Percentiles rank a stretch among this genome's conserved stretches.
These are phyloP conservation scores for Haplosporangium sp. DNA, from an alignment of 371 early-diverging fungal genomes.

Conservation along the genomic window DNA sequence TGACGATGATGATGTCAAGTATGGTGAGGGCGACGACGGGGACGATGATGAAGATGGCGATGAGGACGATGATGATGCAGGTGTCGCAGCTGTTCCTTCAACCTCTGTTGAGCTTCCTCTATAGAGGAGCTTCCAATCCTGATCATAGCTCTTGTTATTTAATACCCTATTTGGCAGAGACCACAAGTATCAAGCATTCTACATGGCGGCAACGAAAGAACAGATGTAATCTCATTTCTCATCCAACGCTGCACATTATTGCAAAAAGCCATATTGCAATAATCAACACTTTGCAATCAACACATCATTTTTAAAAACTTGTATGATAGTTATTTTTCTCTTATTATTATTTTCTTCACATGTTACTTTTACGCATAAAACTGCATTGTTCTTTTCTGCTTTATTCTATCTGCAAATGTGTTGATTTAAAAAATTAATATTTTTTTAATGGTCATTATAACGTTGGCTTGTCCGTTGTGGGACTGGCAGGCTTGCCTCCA, in stretches of 20 bases:
- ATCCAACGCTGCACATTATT: not conserved
- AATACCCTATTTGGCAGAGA: not conserved
- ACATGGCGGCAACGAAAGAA: not conserved
- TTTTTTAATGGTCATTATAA: not conserved
- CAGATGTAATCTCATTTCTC: too few relatives aligned
- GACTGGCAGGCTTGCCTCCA: slow-evolving; percentile 55
- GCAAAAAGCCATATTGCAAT: too few relatives aligned
- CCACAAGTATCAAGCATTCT: not conserved
- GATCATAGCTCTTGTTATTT: not conserved
- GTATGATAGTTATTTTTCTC: slow-evolving; percentile 6
- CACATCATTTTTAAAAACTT: not conserved
- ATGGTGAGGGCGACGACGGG: slow-evolving; percentile 50
- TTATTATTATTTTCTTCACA: not conserved
- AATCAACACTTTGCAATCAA: too few relatives aligned
- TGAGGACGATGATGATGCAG: slow-evolving; percentile 48
- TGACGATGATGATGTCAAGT: slow-evolving; percentile 55
- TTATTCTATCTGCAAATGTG: not conserved
- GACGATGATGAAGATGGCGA: slow-evolving; percentile 45
- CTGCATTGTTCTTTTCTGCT: not conserved
- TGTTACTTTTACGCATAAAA: slow-evolving; percentile 4
- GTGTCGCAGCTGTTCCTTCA: slow-evolving; percentile 50
- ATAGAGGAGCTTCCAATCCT: not conserved
- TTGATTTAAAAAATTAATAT: not conserved
- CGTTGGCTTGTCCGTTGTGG: slow-evolving; percentile 19
- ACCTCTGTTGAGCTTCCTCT: slow-evolving; percentile 48